A percentile compares a stretch with the other conserved stretches of the same genome.
Conservation (phyloP, 306 rosid genomes). For the Vigna trinervia region DNA sequence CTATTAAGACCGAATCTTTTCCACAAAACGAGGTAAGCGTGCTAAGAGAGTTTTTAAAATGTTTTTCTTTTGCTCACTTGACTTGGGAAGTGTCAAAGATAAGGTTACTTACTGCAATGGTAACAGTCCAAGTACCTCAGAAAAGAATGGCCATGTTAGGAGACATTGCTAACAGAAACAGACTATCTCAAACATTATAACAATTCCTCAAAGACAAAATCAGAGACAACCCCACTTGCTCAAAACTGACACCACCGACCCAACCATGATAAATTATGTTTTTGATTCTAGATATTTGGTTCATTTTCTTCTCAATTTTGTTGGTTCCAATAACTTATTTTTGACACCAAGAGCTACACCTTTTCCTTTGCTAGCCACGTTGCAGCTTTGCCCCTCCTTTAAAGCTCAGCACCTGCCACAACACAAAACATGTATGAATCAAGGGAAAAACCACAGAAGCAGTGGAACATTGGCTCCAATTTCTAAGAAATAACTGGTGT, state of each 20-base stretch:
- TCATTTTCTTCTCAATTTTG: slow-evolving; percentile 39
- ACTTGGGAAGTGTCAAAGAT: slow-evolving; percentile 60
- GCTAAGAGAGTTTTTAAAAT: slow-evolving; percentile 34
- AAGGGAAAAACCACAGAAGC: slow-evolving; percentile 5
- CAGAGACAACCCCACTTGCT: slow-evolving; percentile 74
- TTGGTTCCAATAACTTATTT: slow-evolving; percentile 43
- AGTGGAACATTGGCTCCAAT: slow-evolving; percentile 14
- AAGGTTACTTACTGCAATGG: slow-evolving; percentile 76
- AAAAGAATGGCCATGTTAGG: slow-evolving; percentile 61
- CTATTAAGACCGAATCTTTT: slow-evolving; percentile 70
- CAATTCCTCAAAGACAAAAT: slow-evolving; percentile 50
- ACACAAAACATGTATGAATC: slow-evolving; percentile 45
- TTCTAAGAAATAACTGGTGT: background rate
- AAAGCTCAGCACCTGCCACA: slow-evolving; percentile 45
- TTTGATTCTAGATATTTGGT: slow-evolving; percentile 49
- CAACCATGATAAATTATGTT: slow-evolving; percentile 43
- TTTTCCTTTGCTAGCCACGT: slow-evolving; percentile 47
- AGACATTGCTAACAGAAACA: slow-evolving; percentile 65
- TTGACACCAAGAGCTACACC: slow-evolving; percentile 38
- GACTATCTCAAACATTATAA: slow-evolving; percentile 48
- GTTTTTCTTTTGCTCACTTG: slow-evolving; percentile 45
- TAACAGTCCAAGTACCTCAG: slow-evolving; percentile 58
- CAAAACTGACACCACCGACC: slow-evolving; percentile 81
- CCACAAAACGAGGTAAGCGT: slow-evolving; percentile 61
- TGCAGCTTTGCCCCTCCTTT: slow-evolving; percentile 37